Conservation (phyloP, 495 filamentous ascomycete genomes). For the Lasiosphaeria hispida region DNA sequence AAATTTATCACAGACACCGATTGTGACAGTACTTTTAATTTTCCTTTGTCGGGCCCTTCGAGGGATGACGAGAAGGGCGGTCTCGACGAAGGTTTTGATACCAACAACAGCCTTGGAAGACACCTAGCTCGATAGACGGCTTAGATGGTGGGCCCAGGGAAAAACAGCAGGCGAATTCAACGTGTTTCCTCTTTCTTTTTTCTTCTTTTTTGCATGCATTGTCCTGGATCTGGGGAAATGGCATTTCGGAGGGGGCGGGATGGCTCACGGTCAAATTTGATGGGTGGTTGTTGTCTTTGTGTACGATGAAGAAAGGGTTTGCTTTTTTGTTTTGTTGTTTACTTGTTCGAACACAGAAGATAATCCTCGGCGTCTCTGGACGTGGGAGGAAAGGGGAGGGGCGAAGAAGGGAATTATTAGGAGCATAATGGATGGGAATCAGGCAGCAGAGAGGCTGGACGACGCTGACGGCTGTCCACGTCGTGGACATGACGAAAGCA, state of each 20-base stretch:
- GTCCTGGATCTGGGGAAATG: slow-evolving; percentile 31
- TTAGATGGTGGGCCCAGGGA: slow-evolving; percentile 27
- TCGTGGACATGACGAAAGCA: slow-evolving; percentile 13
- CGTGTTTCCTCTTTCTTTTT: slow-evolving; percentile 14
- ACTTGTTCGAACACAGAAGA: slow-evolving; percentile 17
- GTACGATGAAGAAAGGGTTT: slow-evolving; percentile 26
- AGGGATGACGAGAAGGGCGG: slow-evolving; percentile 15
- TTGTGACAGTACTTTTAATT: slow-evolving; percentile 33
- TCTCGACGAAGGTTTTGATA: slow-evolving; percentile 20
- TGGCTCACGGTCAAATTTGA: slow-evolving; percentile 20
- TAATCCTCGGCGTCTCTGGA: slow-evolving; percentile 13
- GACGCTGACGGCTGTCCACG: slow-evolving; percentile 14
- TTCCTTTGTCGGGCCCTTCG: slow-evolving; percentile 23
- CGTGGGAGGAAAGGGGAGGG: neutral
- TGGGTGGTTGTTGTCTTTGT: slow-evolving; percentile 21
- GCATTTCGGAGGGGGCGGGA: slow-evolving; percentile 24
- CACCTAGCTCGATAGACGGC: slow-evolving; percentile 33
- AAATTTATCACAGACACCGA: slow-evolving; percentile 16
- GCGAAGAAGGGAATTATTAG: slow-evolving; percentile 9
- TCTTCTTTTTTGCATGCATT: slow-evolving; percentile 37
- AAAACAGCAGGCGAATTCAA: slow-evolving; percentile 20
- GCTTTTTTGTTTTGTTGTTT: slow-evolving; percentile 17
- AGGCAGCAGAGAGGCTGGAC: slow-evolving; percentile 23
- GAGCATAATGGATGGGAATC: slow-evolving; percentile 27
- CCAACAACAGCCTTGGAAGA: slow-evolving; percentile 26